phyloP scores from a whole-genome alignment of 306 rosid genomes.

The Castanea crenata region DNA sequence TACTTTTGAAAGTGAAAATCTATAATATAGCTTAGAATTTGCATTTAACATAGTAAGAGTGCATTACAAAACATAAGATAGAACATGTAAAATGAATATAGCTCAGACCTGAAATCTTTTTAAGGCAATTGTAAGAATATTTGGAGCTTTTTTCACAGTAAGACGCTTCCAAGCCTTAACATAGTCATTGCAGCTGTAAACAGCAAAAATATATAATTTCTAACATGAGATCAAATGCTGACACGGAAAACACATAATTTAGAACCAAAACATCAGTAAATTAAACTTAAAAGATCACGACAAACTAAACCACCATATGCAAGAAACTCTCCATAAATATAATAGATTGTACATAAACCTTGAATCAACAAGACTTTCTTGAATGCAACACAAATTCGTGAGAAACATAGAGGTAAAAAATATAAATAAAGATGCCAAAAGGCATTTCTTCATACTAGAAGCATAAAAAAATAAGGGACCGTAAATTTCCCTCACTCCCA shows the following conservation, averaged over 20 bases:
- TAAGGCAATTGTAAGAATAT: constrained; percentile 87
- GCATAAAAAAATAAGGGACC: background rate
- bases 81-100: constrained; percentile 15
- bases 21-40: background rate
- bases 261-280: constrained; percentile 8
- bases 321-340: too few relatives aligned
- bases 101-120: constrained; percentile 94
- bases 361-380: background rate
- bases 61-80: constrained; percentile 5
- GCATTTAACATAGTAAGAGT: background rate
- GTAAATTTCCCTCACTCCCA: background rate
- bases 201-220: constrained; percentile 23
- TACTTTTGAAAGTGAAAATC: constrained; percentile 2
- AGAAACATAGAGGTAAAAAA: background rate
- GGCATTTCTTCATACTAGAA: background rate
- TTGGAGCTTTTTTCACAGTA: constrained; percentile 79
- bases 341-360: too few relatives aligned
- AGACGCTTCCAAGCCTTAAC: constrained; percentile 94
- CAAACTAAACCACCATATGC: constrained; percentile 18
- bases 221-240: constrained; percentile 6
- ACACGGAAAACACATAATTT: background rate
- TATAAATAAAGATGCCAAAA: background rate
- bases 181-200: constrained; percentile 91
- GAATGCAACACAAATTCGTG: background rate
- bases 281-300: background rate